phyloP scores from a whole-genome alignment of 2,329 filamentous ascomycete genomes.

The Aspergillus ochraceus region DNA sequence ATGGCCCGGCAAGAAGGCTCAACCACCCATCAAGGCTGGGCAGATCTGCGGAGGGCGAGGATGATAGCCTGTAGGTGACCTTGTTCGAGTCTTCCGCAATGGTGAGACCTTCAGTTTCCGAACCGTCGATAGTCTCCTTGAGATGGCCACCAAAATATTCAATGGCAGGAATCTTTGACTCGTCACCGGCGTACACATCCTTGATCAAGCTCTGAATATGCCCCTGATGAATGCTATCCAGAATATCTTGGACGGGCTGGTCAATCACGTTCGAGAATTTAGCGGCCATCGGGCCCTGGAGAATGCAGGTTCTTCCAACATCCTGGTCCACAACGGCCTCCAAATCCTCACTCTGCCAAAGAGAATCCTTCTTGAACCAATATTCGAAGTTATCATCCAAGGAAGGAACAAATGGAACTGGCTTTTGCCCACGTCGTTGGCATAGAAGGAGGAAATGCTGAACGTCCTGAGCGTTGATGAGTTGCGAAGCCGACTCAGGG shows the following conservation, averaged over 20 bases:
- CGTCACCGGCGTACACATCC: constrained; percentile 77
- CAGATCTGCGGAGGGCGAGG: constrained; percentile 69
- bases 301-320: constrained; percentile 91
- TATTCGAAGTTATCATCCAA: constrained; percentile 97
- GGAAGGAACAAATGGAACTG: constrained; percentile 91
- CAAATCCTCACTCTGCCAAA: constrained; percentile 98
- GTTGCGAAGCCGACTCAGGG: constrained; percentile 81
- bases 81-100: constrained; percentile 77
- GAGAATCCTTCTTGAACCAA: constrained; percentile 99
- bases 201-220: constrained; percentile 79
- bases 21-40: constrained; percentile 84
- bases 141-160: constrained; percentile 94
- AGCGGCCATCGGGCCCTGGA: constrained; percentile 90
- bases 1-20: constrained; percentile 78
- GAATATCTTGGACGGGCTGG: constrained; percentile 91
- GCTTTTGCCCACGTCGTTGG: constrained; percentile 90
- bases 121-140: constrained; percentile 67
- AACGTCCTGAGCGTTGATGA: constrained; percentile 97
- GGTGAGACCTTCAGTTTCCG: constrained; percentile 82
- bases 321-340: constrained; percentile 95
- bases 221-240: constrained; percentile 83
- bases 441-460: constrained; percentile 95
- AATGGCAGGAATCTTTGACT: constrained; percentile 73
- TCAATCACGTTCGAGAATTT: constrained; percentile 88
- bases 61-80: constrained; percentile 79